These are phyloP conservation scores for Haematococcus lacustris DNA, from an alignment of 139 green algal genomes.

Conservation along the genomic window DNA sequence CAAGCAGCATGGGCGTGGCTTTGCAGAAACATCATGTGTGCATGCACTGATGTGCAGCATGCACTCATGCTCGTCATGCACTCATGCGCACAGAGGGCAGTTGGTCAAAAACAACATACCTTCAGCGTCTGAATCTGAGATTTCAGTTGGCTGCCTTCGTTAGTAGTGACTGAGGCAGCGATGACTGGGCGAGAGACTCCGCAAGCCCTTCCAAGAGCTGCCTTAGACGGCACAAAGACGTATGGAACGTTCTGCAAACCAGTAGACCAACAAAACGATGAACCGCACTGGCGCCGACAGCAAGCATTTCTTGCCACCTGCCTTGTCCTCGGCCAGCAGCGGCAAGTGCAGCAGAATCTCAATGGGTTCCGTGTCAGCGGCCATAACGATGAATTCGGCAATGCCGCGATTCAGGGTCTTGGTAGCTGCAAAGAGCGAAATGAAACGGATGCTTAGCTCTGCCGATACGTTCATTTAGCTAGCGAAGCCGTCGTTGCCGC, in stretches of 20 bases:
- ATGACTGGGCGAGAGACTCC: constrained; percentile 93
- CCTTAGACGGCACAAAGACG: constrained; percentile 97
- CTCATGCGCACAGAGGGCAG: not conserved
- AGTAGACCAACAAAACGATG: not conserved
- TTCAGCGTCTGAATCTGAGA: constrained; percentile 92
- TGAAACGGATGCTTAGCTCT: not conserved
- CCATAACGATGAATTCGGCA: constrained; percentile 96
- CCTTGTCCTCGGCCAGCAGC: constrained; percentile 97
- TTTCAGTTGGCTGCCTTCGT: constrained; percentile 97
- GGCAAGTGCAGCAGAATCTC: constrained; percentile 99
- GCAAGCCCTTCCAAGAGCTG: constrained; percentile 92
- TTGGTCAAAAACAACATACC: constrained; percentile 12
- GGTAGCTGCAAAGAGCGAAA: constrained; percentile 57
- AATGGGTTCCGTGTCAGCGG: constrained; percentile 95
- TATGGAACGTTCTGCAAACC: constrained; percentile 91
- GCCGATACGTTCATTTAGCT: too few species aligned
- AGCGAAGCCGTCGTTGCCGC: not conserved
- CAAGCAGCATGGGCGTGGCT: not conserved
- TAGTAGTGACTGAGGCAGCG: constrained; percentile 87
- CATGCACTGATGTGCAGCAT: not conserved
- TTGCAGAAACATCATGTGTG: not conserved
- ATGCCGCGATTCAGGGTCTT: constrained; percentile 95
- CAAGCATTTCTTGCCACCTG: too few species aligned
- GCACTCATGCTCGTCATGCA: not conserved
- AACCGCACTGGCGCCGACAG: not conserved